Evolutionary conservation across 352 stramenopile genomes (phyloP), one percentile per base, ranked within the genome.

Genomic region (Chrysophaeum taylorii): DNA sequence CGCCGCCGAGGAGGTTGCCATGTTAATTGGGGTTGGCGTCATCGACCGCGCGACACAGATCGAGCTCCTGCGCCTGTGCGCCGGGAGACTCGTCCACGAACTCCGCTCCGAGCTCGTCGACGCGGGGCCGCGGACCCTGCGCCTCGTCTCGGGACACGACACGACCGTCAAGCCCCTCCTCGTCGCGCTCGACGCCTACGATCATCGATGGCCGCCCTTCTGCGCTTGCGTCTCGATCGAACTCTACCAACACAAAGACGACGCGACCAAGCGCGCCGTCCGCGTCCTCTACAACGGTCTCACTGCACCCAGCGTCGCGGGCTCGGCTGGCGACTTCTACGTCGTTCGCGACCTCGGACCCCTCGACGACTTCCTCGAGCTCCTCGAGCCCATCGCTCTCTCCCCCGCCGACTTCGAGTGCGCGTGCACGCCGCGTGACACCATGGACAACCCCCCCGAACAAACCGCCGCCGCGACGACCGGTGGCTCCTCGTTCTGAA

Each of bases 121-220:
- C 50, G 52, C 52, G 25, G 12, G 9, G 18, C 18, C n/a, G 18
- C 18, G 31, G 45, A 63, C 52, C 9, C 57, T 66, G 12, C 31
- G 33, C 57, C 57, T 66, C 33, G 15, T 66, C 14, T 66, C 57
- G 33, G 57, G 57, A 31, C 57, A 66, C 57, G 57, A 66, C 57
- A 66, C 57, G 57, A 66, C 57, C 12, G 33, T 66, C 57, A 66
- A 66, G 57, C 57, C 57, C 14, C 57, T 66, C 16, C 57, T 66
- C 57, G 57, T 66, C 33, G 57, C 57, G 12, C 57, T 66, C 14
- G 57, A n/a, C 14, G 2, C 45, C 31, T 66, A 66, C 57, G 57
- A 66, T 36, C 57, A 66, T 36, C 23, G 31, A 36, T 66, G 57
- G 57, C 57, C 57, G 57, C 57, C 57, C 57, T 66, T 66, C 57